phyloP scores from a whole-genome alignment of 176 grass and related monocot species.

The Poa pratensis region DNA sequence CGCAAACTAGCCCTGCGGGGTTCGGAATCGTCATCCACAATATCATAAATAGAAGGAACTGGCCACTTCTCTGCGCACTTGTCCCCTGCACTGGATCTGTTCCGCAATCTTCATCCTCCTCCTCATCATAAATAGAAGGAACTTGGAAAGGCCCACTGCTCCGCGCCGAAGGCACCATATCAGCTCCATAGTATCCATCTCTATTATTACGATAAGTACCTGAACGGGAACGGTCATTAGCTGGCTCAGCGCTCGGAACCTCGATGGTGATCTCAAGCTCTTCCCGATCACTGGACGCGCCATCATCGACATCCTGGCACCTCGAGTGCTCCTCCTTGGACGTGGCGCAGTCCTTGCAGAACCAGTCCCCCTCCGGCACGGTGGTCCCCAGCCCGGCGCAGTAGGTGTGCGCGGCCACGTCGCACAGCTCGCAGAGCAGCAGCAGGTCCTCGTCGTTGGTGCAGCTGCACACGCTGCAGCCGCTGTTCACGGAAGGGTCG shows the following conservation, averaged over 20 bases:
- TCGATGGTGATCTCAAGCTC: slow-evolving; percentile 30
- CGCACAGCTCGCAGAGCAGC: slow-evolving; percentile 78
- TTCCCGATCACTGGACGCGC: slow-evolving; percentile 27
- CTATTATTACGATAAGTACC: slow-evolving; percentile 60
- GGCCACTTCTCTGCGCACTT: not conserved
- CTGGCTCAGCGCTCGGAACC: slow-evolving; percentile 35
- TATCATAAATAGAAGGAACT: slow-evolving; percentile 68
- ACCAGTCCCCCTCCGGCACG: slow-evolving; percentile 80
- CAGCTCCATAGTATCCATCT: slow-evolving; percentile 28
- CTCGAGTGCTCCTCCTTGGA: slow-evolving; percentile 63
- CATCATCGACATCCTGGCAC: slow-evolving; percentile 46
- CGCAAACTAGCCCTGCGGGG: not conserved
- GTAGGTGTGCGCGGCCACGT: slow-evolving; percentile 59
- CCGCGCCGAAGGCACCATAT: not conserved
- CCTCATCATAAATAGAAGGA: slow-evolving; percentile 70
- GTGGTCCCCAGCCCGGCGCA: slow-evolving; percentile 62
- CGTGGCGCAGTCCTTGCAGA: slow-evolving; percentile 62
- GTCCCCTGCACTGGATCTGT: not conserved
- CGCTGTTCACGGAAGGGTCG: slow-evolving; percentile 44
- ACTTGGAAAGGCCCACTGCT: slow-evolving; percentile 22
- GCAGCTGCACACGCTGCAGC: slow-evolving; percentile 57
- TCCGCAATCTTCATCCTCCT: slow-evolving; percentile 45
- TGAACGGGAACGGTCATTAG: too few relatives aligned
- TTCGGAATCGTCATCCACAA: slow-evolving; percentile 51
- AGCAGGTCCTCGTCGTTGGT: slow-evolving; percentile 61